Percentiles rank a stretch among this genome's conserved stretches.
These are phyloP conservation scores for Aphanomyces cochlioides DNA, from an alignment of 352 stramenopile genomes.

Conservation along the genomic window DNA sequence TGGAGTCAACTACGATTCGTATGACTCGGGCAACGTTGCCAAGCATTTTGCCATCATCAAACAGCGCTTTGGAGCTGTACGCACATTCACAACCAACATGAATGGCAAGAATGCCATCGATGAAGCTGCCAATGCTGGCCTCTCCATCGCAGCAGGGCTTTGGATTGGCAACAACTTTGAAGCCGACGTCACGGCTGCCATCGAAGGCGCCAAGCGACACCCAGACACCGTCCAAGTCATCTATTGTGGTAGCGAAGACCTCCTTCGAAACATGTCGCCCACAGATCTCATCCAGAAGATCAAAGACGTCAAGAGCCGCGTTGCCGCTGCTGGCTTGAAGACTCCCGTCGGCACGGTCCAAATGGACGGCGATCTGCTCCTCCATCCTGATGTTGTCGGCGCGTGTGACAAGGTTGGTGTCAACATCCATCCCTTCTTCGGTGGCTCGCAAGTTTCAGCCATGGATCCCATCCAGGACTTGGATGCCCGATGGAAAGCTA, in stretches of 20 bases:
- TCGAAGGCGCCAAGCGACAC: conserved; percentile 15
- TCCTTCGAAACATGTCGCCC: neutral
- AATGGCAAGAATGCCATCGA: conserved; percentile 40
- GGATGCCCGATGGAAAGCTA: conserved; percentile 29
- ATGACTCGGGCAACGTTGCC: conserved; percentile 27
- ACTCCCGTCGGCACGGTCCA: conserved; percentile 20
- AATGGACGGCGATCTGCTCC: conserved; percentile 23
- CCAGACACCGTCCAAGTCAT: conserved; percentile 21
- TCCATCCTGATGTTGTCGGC: conserved; percentile 9
- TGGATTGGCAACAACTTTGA: conserved; percentile 30
- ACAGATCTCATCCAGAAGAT: conserved; percentile 16
- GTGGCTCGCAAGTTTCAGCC: conserved; percentile 1
- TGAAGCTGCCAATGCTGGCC: conserved; percentile 31
- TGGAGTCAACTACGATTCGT: conserved; percentile 34
- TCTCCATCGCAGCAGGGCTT: conserved; percentile 40
- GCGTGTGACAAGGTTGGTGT: conserved; percentile 14
- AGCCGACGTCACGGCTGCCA: conserved; percentile 19
- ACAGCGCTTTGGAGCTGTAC: conserved; percentile 37
- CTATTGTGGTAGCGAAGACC: conserved; percentile 27
- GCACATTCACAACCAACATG: conserved; percentile 40
- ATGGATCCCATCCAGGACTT: conserved; percentile 26
- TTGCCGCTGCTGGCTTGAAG: conserved; percentile 1
- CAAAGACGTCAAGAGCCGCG: neutral
- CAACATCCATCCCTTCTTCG: conserved; percentile 31
- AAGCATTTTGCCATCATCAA: conserved; percentile 37